Conservation (phyloP, 176 grass and related monocot species). For the Rhipidocladum racemiflorum region DNA sequence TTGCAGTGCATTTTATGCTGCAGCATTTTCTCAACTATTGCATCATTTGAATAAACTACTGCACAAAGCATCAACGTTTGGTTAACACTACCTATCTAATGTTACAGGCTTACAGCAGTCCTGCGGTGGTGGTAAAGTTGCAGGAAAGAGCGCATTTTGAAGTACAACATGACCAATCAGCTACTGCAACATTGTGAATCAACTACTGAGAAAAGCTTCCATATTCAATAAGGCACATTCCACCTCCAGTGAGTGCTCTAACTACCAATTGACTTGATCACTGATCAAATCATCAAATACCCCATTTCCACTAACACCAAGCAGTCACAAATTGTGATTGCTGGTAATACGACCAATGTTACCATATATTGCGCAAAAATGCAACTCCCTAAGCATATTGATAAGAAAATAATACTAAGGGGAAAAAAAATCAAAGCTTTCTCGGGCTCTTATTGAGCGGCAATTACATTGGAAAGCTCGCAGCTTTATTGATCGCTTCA, state of each 20-base stretch:
- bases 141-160: background rate
- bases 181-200: conserved; percentile 6
- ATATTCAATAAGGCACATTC: background rate
- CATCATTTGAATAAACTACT: background rate
- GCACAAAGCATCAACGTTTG: background rate
- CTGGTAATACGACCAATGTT: background rate
- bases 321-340: background rate
- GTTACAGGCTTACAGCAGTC: background rate
- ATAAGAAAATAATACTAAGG: background rate
- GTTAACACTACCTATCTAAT: background rate
- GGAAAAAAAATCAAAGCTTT: conserved; percentile 1
- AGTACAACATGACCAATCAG: background rate
- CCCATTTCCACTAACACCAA: conserved; percentile 7
- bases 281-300: conserved; percentile 3
- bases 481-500: background rate
- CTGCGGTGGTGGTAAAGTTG: background rate
- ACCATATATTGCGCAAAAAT: background rate
- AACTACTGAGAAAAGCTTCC: background rate
- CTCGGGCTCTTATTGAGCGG: background rate
- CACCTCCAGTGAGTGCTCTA: background rate
- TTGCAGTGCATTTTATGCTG: background rate
- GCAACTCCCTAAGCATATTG: background rate
- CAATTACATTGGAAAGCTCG: background rate
- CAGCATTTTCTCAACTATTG: background rate
- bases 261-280: background rate